Percentiles rank a stretch among this genome's conserved stretches.
Evolutionary conservation across 2,329 filamentous ascomycete genomes (phyloP).

Genomic region (Lachnellula suecica): DNA sequence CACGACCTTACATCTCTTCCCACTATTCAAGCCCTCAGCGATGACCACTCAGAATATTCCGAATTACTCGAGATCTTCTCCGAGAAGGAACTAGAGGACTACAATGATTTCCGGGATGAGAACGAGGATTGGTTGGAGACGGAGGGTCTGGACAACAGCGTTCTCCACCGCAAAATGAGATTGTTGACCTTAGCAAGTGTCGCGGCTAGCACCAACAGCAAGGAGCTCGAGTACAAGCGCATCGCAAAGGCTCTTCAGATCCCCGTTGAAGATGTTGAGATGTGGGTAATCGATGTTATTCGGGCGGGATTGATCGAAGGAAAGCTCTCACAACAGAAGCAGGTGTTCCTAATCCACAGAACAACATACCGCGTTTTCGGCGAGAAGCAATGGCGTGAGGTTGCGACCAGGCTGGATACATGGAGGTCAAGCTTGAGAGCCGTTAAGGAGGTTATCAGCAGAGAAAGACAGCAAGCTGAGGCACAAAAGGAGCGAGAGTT

Average conservation of each 20-base stretch:
- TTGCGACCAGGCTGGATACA: slow-evolving; percentile 84
- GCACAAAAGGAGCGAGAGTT: slow-evolving; percentile 75
- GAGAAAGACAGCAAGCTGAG: slow-evolving; percentile 78
- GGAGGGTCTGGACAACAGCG: slow-evolving; percentile 68
- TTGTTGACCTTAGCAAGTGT: slow-evolving; percentile 90
- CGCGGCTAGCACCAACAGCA: slow-evolving; percentile 77
- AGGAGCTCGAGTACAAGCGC: slow-evolving; percentile 83
- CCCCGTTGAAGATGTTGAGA: slow-evolving; percentile 81
- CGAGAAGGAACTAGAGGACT: slow-evolving; percentile 91
- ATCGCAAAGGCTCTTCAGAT: slow-evolving; percentile 87
- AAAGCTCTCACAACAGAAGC: slow-evolving; percentile 89
- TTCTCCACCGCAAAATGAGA: slow-evolving; percentile 91
- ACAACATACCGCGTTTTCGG: slow-evolving; percentile 96
- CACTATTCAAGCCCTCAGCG: slow-evolving; percentile 81
- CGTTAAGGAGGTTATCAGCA: slow-evolving; percentile 75
- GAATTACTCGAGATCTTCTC: slow-evolving; percentile 95
- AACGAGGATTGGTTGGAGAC: slow-evolving; percentile 83
- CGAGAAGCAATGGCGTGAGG: slow-evolving; percentile 97
- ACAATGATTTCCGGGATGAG: slow-evolving; percentile 92
- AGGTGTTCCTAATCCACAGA: slow-evolving; percentile 93
- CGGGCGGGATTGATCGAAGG: slow-evolving; percentile 93
- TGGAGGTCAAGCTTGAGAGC: slow-evolving; percentile 82
- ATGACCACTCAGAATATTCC: slow-evolving; percentile 81
- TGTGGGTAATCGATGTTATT: slow-evolving; percentile 99
- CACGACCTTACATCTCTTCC: slow-evolving; percentile 69